Base-by-base conservation (phyloP, 2,329 filamentous ascomycete species). In the Diplocarpon rosae region DNA sequence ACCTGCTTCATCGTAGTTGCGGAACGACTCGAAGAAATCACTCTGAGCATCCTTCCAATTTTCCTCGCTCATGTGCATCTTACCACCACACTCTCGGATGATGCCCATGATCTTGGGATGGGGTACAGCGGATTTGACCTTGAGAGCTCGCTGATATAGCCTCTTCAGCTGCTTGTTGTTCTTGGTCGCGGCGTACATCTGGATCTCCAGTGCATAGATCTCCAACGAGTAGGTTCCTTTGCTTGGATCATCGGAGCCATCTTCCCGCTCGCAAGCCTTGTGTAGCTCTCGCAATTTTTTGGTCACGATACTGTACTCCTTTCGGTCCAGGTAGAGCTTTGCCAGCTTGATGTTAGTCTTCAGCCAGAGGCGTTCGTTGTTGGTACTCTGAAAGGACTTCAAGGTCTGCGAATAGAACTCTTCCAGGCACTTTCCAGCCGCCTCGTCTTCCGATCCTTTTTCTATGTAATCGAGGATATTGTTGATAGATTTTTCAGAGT, bases 1-100 rank as follows among this genome's bases (percentile, higher is more conserved):
- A 37, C 92, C 92, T 33, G 92, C 92, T 69, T 98, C 92, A 62
- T 98, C 92, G 67, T 96, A 98, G 68, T 95, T 96, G 46, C 89
- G 85, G 71, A 98, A 98, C 1, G 90, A 94, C 64, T 98, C 92
- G 65, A 95, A 95, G 66, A 98, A 98, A 69, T 96, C 92, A 57
- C 81, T 90, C 66, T 96, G 89, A 1, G 92, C 92, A 59, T 89
- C 86, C 63, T 92, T 87, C 92, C 92, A 98, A 63, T 96, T 96
- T 69, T 96, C 92, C 71, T 98, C 92, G 64, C 85, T 92, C 92
- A 98, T 96, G 69, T 96, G 89, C 92, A 98, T 98, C 72, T 98
- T 98, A 57, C 92, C 92, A 59, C 92, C 92, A 63, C 92, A 98
- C 68, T 98, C 92, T 43, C 90, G 83, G 61, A 98, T 98, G 63